phyloP scores from a whole-genome alignment of 129 eudicot genomes.

The Dittrichia graveolens region DNA sequence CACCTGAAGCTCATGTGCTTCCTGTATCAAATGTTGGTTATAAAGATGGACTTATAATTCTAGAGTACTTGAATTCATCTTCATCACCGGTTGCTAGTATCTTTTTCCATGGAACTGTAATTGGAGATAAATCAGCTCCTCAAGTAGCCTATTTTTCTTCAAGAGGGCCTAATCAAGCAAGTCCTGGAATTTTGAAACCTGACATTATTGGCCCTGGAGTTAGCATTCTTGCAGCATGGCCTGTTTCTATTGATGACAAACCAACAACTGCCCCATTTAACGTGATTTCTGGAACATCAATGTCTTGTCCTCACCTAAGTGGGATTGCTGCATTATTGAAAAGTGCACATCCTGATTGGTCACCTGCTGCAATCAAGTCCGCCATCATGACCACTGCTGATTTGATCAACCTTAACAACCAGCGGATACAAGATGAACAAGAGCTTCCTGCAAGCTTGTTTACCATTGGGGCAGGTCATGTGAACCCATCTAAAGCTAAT shows the following conservation, averaged over 20 bases:
- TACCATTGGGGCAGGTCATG: constrained; percentile 50
- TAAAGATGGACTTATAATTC: constrained; percentile 38
- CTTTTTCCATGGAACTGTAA: constrained; percentile 48
- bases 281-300: constrained; percentile 51
- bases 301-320: constrained; percentile 56
- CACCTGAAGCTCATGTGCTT: constrained; percentile 51
- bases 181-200: constrained; percentile 56
- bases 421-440: constrained; percentile 38
- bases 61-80: constrained; percentile 49
- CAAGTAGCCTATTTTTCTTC: constrained; percentile 51
- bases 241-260: constrained; percentile 30
- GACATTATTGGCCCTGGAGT: constrained; percentile 61
- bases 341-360: constrained; percentile 53
- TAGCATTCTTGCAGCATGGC: constrained; percentile 58
- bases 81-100: constrained; percentile 49
- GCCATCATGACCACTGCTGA: constrained; percentile 53
- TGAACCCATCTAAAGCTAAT: constrained; percentile 47
- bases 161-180: constrained; percentile 42
- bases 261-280: constrained; percentile 32
- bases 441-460: constrained; percentile 37
- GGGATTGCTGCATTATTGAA: constrained; percentile 53
- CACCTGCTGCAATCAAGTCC: constrained; percentile 55
- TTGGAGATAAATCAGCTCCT: constrained; percentile 40
- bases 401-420: constrained; percentile 36
- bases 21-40: constrained; percentile 57